Base-by-base conservation (phyloP, 2,329 filamentous ascomycete genomes). In the Colletotrichum sp. region DNA sequence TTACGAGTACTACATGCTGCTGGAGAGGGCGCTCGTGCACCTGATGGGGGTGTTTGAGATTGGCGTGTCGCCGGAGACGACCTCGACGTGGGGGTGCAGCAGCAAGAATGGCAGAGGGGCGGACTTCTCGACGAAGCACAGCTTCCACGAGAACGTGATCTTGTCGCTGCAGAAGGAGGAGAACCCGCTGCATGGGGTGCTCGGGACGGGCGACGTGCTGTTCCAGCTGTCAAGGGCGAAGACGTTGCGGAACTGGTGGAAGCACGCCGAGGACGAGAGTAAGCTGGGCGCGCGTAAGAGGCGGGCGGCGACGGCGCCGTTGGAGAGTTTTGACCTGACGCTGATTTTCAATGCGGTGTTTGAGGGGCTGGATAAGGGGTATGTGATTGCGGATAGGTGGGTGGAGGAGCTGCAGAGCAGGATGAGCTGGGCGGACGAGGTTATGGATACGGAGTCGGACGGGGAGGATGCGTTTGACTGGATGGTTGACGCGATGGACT, bases 1-100 rank as follows among this genome's bases (percentile, higher is more conserved):
- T 77, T 92, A 94, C 83, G 94, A 95, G 80, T 95, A 93, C 82
- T 95, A 95, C 84, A 91, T 91, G 68, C 88, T 94, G 44, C 89
- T 95, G 8, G 94, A 95, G 84, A 91, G 94, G 34, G 93, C 93
- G 0, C 86, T 95, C 9, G 92, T 94, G 2, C 90, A 93, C 63
- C 85, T 94, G 1, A 88, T 94, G n/a, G 88, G 88, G 1, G 89
- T 94, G 0, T 93, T 92, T 74, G 91, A 90, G 9, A 87, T 94
- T 7, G 81, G 82, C 0, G 86, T 95, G 86, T 95, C 1, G 83
- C 86, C 0, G 82, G 85, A 8, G 78, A 79, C 27, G 9, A 36
- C 32, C 69, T n/a, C 25, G 30, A 25, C 34, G 28, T 39, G 75
- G 52, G 65, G 71, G 63, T 59, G 8, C 64, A 27, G 28, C 68